phyloP scores from a whole-genome alignment of 2,329 filamentous ascomycete species.

The Bipolaris zeicola region DNA sequence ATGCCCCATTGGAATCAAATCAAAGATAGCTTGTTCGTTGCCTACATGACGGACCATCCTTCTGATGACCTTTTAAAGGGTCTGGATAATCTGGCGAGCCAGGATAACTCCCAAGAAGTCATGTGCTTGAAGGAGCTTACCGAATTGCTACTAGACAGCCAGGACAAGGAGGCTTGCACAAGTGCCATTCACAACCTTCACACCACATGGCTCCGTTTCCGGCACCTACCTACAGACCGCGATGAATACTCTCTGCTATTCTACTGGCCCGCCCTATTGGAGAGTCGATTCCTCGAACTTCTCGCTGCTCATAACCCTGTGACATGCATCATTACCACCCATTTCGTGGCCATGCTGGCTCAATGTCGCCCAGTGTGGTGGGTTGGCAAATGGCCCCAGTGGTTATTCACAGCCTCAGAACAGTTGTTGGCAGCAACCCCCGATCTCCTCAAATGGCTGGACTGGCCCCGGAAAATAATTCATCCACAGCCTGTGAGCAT shows the following conservation, averaged over 20 bases:
- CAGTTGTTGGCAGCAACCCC: constrained; percentile 30
- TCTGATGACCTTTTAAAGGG: constrained; percentile 14
- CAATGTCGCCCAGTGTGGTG: constrained; percentile 35
- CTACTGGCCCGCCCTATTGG: constrained; percentile 31
- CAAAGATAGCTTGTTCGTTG: constrained; percentile 25
- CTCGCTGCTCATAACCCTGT: constrained; percentile 35
- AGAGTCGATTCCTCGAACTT: constrained; percentile 32
- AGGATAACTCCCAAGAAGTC: constrained; percentile 28
- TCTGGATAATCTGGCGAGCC: constrained; percentile 18
- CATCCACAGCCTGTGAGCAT: constrained; percentile 10
- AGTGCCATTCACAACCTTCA: constrained; percentile 35
- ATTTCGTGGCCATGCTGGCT: constrained; percentile 35
- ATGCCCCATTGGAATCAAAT: constrained; percentile 30
- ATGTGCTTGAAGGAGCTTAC: constrained; percentile 31
- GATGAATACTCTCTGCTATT: constrained; percentile 35
- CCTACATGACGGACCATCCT: constrained; percentile 19
- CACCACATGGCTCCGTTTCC: constrained; percentile 23
- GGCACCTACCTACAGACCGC: constrained; percentile 23
- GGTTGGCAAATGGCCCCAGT: constrained; percentile 37
- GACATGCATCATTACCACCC: constrained; percentile 33
- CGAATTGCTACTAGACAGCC: constrained; percentile 24
- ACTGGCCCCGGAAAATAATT: constrained; percentile 34
- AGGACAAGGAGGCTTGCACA: constrained; percentile 29
- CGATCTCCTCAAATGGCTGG: constrained; percentile 36
- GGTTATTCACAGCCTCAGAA: constrained; percentile 31